Conservation (phyloP, 2,329 filamentous ascomycete genomes). For the Mycogone perniciosa region DNA sequence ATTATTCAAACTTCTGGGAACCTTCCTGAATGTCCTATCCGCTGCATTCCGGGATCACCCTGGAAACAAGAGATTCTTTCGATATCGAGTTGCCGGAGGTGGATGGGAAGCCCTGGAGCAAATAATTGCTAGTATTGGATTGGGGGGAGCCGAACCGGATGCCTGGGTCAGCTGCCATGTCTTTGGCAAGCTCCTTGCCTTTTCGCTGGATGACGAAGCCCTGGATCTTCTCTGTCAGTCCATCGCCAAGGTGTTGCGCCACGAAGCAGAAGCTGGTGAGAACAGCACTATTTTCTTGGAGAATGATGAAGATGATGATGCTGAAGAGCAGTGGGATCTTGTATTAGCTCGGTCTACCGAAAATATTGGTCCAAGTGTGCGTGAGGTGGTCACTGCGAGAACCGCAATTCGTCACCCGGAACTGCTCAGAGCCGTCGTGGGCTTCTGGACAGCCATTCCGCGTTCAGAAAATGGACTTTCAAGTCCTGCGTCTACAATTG, state of each 20-base stretch:
- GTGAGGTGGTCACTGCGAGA: conserved; percentile 43
- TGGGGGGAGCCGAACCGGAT: conserved; percentile 61
- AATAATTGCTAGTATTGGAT: conserved; percentile 60
- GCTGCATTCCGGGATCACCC: conserved; percentile 70
- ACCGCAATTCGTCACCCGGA: conserved; percentile 54
- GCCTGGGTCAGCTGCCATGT: conserved; percentile 63
- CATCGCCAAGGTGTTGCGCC: conserved; percentile 32
- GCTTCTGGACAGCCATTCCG: conserved; percentile 58
- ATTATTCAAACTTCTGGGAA: conserved; percentile 64
- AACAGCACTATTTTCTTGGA: conserved; percentile 1
- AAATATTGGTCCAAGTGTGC: conserved; percentile 35
- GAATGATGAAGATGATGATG: conserved; percentile 26
- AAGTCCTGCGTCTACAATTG: conserved; percentile 53
- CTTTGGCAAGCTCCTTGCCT: conserved; percentile 76
- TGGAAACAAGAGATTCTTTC: conserved; percentile 85
- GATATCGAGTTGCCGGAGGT: conserved; percentile 64
- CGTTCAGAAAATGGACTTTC: conserved; percentile 37
- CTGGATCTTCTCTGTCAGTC: conserved; percentile 62
- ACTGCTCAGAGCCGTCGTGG: conserved; percentile 55
- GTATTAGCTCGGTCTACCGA: conserved; percentile 31
- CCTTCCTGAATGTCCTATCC: conserved; percentile 66
- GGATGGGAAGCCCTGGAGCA: conserved; percentile 76
- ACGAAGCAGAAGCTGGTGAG: conserved; percentile 22
- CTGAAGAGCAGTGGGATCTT: conserved; percentile 34
- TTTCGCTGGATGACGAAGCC: conserved; percentile 72